Conservation (phyloP, 805 yeast species). For the Myxozyma lipomycoides region DNA sequence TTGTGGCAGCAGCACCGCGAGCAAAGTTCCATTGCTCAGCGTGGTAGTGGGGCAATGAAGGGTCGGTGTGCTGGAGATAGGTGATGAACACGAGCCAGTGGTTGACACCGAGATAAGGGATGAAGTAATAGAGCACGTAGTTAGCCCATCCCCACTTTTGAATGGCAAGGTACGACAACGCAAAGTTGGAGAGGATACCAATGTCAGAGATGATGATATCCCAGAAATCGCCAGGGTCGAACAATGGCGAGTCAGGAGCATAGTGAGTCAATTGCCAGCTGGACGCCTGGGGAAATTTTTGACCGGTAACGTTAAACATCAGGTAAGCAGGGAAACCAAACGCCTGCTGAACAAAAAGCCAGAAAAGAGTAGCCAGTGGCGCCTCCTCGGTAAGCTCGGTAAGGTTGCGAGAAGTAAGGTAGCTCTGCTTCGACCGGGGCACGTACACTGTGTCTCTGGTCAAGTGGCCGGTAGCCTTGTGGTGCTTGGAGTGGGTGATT, state of each 20-base stretch:
- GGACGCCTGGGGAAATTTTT: conserved; percentile 50
- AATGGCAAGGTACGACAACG: conserved; percentile 54
- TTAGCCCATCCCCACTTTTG: conserved; percentile 59
- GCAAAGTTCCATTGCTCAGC: conserved; percentile 70
- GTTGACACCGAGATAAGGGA: conserved; percentile 77
- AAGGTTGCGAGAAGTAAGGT: conserved; percentile 41
- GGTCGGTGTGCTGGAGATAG: conserved; percentile 78
- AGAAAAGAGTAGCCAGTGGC: conserved; percentile 59
- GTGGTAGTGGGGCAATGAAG: conserved; percentile 74
- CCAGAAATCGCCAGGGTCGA: conserved; percentile 69
- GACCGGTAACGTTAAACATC: conserved; percentile 72
- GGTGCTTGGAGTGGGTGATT: conserved; percentile 78
- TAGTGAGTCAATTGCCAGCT: conserved; percentile 59
- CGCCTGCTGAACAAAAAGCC: conserved; percentile 61
- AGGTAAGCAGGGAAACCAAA: conserved; percentile 75
- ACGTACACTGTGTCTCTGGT: conserved; percentile 81
- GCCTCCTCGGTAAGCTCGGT: conserved; percentile 66
- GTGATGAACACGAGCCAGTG: conserved; percentile 90
- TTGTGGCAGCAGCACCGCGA: conserved; percentile 86
- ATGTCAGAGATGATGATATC: conserved; percentile 67
- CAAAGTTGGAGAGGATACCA: conserved; percentile 51
- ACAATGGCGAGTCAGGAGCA: conserved; percentile 68
- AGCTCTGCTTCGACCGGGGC: conserved; percentile 63
- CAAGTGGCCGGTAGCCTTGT: conserved; percentile 83
- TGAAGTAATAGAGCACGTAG: conserved; percentile 62